A percentile compares a stretch with the other conserved stretches of the same genome.
Conservation (phyloP, 1,284 basidiomycete genomes). For the Agroathelia rolfsii region DNA sequence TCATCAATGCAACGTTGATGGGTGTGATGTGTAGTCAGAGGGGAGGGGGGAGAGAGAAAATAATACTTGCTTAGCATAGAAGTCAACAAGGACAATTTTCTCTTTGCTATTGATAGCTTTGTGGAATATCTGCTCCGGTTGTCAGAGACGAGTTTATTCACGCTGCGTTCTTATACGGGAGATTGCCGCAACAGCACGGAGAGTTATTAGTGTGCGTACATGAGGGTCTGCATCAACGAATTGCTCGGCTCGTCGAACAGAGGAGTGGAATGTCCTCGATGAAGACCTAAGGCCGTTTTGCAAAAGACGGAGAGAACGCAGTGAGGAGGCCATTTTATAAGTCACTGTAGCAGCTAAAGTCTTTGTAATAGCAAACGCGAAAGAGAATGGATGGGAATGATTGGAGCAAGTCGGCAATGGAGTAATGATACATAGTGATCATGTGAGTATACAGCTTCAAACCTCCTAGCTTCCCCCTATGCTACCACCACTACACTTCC, state of each 20-base stretch:
- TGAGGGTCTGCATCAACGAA: slow-evolving; percentile 23
- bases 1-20: too few species aligned
- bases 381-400: not conserved
- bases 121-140: slow-evolving; percentile 43
- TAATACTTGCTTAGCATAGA: slow-evolving; percentile 59
- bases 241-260: slow-evolving; percentile 19
- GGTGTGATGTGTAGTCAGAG: slow-evolving; percentile 8
- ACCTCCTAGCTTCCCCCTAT: too few species aligned
- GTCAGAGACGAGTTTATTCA: too few species aligned
- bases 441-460: too few species aligned
- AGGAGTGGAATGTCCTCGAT: slow-evolving; percentile 17
- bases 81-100: slow-evolving; percentile 60
- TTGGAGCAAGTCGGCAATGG: not conserved
- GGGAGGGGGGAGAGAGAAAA: not conserved
- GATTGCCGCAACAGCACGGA: too few species aligned
- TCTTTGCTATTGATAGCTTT: slow-evolving; percentile 30
- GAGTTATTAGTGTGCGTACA: too few species aligned
- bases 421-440: too few species aligned
- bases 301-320: slow-evolving; percentile 2
- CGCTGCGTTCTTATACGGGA: too few species aligned
- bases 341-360: too few species aligned
- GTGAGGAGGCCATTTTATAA: slow-evolving; percentile 1
- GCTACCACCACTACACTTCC: too few species aligned
- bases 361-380: too few species aligned
- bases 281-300: not conserved